phyloP scores from a whole-genome alignment of 495 filamentous ascomycete species.

The Cercophora newfieldiana region DNA sequence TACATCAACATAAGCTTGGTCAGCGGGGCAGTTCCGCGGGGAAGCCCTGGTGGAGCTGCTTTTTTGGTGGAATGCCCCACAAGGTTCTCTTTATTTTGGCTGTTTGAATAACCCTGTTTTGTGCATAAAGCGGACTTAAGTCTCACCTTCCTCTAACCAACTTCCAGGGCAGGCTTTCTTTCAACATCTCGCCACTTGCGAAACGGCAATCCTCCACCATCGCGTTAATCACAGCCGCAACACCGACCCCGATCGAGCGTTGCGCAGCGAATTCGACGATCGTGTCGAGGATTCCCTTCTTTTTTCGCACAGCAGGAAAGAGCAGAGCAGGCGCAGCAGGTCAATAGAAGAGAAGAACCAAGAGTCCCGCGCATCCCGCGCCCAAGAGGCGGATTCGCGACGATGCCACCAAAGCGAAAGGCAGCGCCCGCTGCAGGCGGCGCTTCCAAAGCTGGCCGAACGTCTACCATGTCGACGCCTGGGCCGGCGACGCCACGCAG shows the following conservation, averaged over 20 bases:
- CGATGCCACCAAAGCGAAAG: constrained; percentile 80
- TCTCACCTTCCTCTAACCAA: neutral
- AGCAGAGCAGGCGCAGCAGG: neutral
- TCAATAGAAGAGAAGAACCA: constrained; percentile 1
- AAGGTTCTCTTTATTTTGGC: neutral
- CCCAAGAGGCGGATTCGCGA: constrained; percentile 15
- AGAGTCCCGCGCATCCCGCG: neutral
- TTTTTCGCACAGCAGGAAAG: neutral
- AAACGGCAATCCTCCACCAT: neutral
- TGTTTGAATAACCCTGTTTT: neutral
- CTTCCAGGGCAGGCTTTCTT: neutral
- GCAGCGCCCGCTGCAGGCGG: constrained; percentile 57
- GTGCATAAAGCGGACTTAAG: neutral
- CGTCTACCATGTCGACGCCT: constrained; percentile 66
- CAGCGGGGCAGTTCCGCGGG: too few relatives aligned
- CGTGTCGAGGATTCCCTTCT: neutral
- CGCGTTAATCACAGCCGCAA: neutral
- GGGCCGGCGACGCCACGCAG: constrained; percentile 65
- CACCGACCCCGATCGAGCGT: neutral
- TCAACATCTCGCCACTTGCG: neutral
- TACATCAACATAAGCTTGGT: too few relatives aligned
- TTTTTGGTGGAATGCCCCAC: neutral
- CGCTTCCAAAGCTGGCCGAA: constrained; percentile 53
- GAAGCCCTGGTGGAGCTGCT: too few relatives aligned
- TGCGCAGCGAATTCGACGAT: neutral